Conservation (phyloP, 805 yeast species). For the Kregervanrija delftensis region DNA sequence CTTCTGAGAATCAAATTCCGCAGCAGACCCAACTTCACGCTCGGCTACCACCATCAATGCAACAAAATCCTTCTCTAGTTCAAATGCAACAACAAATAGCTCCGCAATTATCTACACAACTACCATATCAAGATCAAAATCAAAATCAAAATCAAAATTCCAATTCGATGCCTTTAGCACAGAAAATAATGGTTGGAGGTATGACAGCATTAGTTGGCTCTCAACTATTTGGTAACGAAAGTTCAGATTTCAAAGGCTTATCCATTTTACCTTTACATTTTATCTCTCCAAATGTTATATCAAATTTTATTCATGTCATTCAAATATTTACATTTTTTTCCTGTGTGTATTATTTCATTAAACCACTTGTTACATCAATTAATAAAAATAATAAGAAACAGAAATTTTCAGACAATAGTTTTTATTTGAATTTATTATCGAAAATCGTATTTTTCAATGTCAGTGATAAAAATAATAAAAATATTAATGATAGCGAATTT, state of each 20-base stretch:
- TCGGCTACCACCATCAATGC: background rate
- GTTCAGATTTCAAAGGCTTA: constrained; percentile 18
- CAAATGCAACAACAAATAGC: constrained; percentile 2
- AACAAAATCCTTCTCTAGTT: background rate
- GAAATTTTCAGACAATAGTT: too few species aligned
- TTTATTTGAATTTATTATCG: too few species aligned
- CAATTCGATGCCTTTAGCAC: background rate
- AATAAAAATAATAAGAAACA: background rate
- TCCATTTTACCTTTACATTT: constrained; percentile 19
- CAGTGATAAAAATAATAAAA: background rate
- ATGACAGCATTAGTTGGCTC: constrained; percentile 29
- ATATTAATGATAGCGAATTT: background rate
- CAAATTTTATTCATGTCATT: constrained; percentile 6
- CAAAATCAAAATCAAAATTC: background rate
- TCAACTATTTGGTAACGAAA: constrained; percentile 18
- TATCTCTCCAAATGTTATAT: constrained; percentile 19
- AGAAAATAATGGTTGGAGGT: constrained; percentile 27
- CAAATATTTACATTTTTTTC: constrained; percentile 13
- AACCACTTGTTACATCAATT: background rate
- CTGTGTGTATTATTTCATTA: constrained; percentile 14
- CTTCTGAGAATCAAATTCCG: constrained; percentile 1
- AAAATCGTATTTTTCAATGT: background rate
- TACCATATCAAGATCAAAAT: background rate
- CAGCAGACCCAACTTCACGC: background rate
- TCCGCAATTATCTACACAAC: background rate